These are phyloP conservation scores for Trametes versicolor DNA, from an alignment of 1,284 basidiomycete species.

Conservation along the genomic window DNA sequence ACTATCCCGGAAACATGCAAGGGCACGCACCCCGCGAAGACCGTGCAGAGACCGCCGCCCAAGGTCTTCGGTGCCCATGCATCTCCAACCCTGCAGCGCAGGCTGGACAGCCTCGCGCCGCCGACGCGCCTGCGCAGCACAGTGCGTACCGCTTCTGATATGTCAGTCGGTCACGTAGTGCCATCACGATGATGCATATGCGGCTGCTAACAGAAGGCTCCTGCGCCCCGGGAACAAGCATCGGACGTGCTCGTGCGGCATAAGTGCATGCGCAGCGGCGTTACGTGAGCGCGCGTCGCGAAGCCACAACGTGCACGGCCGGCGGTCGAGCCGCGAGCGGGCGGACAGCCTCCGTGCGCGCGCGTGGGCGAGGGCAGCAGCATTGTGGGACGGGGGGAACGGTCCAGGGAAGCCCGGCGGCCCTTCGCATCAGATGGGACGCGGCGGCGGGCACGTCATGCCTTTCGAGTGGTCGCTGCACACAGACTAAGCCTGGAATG, in stretches of 20 bases:
- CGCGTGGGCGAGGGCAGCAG: too few relatives aligned
- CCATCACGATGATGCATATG: slow-evolving; percentile 8
- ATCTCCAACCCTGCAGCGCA: slow-evolving; percentile 14
- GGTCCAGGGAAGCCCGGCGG: background rate
- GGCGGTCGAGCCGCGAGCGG: background rate
- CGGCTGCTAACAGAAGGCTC: background rate
- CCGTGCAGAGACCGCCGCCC: background rate
- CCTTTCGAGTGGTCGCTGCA: background rate
- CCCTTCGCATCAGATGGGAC: slow-evolving; percentile 9
- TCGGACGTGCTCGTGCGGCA: too few relatives aligned
- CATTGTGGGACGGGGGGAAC: background rate
- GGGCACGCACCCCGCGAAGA: background rate
- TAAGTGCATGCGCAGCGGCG: background rate
- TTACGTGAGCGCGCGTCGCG: background rate
- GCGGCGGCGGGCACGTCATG: slow-evolving; percentile 8
- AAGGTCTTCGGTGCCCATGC: slow-evolving; percentile 4
- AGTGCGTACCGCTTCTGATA: slow-evolving; percentile 7
- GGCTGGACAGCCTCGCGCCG: slow-evolving; percentile 15
- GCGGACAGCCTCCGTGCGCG: too few relatives aligned
- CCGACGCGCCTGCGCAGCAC: slow-evolving; percentile 2
- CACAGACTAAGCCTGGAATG: background rate
- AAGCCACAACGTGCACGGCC: background rate
- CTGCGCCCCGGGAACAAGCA: background rate
- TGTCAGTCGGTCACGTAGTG: background rate
- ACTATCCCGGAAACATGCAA: background rate